Evolutionary conservation across 2,329 filamentous ascomycete genomes (phyloP), one percentile per base, ranked within the genome.

Genomic region (Acephala macrosclerotiorum): DNA sequence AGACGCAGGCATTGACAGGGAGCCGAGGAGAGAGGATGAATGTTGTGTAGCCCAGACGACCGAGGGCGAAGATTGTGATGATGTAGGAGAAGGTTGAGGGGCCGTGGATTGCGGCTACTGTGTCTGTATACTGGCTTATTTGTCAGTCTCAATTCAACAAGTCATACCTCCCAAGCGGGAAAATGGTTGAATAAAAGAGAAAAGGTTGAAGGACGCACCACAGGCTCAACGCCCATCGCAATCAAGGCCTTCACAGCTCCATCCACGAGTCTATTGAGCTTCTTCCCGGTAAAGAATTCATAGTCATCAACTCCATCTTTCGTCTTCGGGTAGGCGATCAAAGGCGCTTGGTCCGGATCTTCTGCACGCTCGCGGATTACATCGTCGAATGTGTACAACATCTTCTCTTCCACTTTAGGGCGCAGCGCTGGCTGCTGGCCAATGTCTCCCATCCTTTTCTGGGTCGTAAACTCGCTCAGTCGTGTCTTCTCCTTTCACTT

Each of bases 201-300:
- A 29, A 16, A 29, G 11, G 7, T 6, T n/a, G 20, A 14, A 14
- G 26, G 9, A 29, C 40, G 18, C 20, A 66, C 67, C 40, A 60
- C 63, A 45, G 70, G 47, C 49, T 61, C 22, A 47, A 66, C 8
- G 45, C 66, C 65, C 53, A 42, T 1, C 25, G 49, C 26, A 12
- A 66, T 35, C 25, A 67, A 12, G 29, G 53, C 20, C 58, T 71
- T 70, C 22, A 59, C 60, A 33, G 71, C 70, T 22, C 66, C 65
- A 66, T 72, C 70, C 11, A 72, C 63, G n/a, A 71, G 64, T 26
- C 55, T 58, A 60, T 73, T 62, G 16, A 73, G 58, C n/a, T 66
- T 55, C 36, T 66, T 63, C 26, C 70, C 71, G 53, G 45, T 70
- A 18, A 71, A 66, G 16, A 58, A 58, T 42, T 73, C 70, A 60